These are phyloP conservation scores for Epichloe typhina DNA, from an alignment of 2,329 filamentous ascomycete species.

Conservation along the genomic window DNA sequence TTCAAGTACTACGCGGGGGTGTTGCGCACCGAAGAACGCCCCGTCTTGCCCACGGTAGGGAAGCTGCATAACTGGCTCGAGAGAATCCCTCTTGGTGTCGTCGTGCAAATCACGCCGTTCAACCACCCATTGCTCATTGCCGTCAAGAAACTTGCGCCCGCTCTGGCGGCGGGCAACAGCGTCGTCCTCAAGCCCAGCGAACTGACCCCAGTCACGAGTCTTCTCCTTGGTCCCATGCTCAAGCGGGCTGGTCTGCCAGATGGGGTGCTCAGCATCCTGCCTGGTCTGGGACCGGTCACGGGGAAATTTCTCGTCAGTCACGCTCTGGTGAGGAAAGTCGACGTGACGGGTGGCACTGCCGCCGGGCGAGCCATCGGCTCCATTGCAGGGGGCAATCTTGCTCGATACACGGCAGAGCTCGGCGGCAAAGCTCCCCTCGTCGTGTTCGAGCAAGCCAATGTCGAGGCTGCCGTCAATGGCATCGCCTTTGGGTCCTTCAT, in stretches of 20 bases:
- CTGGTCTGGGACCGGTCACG: slow-evolving; percentile 38
- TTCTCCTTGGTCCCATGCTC: slow-evolving; percentile 45
- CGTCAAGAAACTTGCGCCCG: slow-evolving; percentile 47
- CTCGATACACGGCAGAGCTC: slow-evolving; percentile 57
- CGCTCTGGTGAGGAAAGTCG: slow-evolving; percentile 47
- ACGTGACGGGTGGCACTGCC: slow-evolving; percentile 63
- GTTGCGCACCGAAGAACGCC: slow-evolving; percentile 52
- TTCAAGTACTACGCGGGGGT: slow-evolving; percentile 58
- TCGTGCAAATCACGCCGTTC: slow-evolving; percentile 43
- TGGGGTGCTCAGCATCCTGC: slow-evolving; percentile 53
- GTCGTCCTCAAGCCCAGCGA: slow-evolving; percentile 51
- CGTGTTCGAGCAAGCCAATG: slow-evolving; percentile 51
- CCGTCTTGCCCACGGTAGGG: slow-evolving; percentile 51
- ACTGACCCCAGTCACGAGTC: slow-evolving; percentile 47
- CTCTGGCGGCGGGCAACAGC: slow-evolving; percentile 44
- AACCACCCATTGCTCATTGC: slow-evolving; percentile 46
- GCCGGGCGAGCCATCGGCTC: slow-evolving; percentile 56
- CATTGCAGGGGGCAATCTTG: slow-evolving; percentile 51
- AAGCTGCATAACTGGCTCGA: slow-evolving; percentile 44
- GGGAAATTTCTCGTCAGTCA: slow-evolving; percentile 42
- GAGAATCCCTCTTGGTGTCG: slow-evolving; percentile 43
- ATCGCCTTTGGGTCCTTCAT: slow-evolving; percentile 47
- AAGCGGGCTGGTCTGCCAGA: slow-evolving; percentile 56
- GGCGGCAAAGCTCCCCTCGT: slow-evolving; percentile 59
- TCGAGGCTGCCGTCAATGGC: slow-evolving; percentile 55